Evolutionary conservation across 2,329 filamentous ascomycete species (phyloP).

Genomic region (Exophiala xenobiotica): DNA sequence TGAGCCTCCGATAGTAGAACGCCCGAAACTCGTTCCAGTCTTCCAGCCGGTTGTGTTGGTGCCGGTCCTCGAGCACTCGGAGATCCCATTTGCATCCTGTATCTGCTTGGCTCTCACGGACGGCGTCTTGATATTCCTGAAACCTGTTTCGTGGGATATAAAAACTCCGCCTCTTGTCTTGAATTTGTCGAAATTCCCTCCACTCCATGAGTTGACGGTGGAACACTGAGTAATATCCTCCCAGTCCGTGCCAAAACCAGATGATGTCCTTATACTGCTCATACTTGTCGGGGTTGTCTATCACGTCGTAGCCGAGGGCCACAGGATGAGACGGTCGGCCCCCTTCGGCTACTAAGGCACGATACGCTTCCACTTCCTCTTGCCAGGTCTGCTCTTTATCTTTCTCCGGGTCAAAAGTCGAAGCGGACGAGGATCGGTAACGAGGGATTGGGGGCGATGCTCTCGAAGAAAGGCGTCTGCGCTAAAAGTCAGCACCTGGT

Average conservation of each 20-base stretch:
- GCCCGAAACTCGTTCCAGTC: conserved; percentile 9
- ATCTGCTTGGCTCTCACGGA: conserved; percentile 9
- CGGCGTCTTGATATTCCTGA: conserved; percentile 1
- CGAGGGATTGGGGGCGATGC: not conserved
- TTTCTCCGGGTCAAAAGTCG: conserved; percentile 8
- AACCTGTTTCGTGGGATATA: conserved; percentile 1
- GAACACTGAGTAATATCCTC: not conserved
- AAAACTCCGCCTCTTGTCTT: conserved; percentile 4
- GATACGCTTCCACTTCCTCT: conserved; percentile 13
- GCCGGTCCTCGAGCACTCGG: conserved; percentile 14
- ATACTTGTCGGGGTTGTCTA: conserved; percentile 6
- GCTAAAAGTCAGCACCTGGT: conserved; percentile 1
- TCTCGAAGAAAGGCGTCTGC: conserved; percentile 3
- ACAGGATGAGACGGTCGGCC: conserved; percentile 13
- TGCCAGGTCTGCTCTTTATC: conserved; percentile 7
- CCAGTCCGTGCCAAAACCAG: not conserved
- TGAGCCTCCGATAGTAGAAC: not conserved
- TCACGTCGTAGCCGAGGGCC: conserved; percentile 6
- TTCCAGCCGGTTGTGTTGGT: conserved; percentile 11
- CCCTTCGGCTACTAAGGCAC: conserved; percentile 7
- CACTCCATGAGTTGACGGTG: conserved; percentile 1
- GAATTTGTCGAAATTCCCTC: conserved; percentile 6
- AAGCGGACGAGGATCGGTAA: conserved; percentile 3
- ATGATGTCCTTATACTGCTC: conserved; percentile 9
- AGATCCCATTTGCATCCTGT: conserved; percentile 13